Evolutionary conservation across 2,329 filamentous ascomycete genomes (phyloP).

Genomic region (Paracamarosporium sp.): DNA sequence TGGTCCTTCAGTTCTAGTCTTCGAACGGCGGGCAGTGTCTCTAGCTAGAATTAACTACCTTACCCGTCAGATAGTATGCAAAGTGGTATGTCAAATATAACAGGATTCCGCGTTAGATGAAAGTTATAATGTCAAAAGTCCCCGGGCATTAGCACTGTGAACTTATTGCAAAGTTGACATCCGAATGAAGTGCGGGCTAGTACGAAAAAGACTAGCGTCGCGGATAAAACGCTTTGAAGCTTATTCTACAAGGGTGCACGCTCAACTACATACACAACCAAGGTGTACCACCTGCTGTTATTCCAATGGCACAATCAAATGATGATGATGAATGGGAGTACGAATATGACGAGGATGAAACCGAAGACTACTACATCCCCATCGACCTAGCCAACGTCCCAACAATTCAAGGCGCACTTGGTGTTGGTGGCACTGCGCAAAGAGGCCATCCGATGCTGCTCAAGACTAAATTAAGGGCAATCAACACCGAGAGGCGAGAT

Average conservation of each 20-base stretch:
- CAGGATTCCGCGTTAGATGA: no score
- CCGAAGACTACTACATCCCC: constrained; percentile 66
- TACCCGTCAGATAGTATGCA: no score
- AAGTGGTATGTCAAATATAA: no score
- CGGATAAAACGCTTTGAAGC: neutral
- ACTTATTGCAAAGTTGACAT: no score
- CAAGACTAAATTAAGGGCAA: constrained; percentile 37
- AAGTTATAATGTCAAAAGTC: no score
- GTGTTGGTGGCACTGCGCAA: constrained; percentile 14
- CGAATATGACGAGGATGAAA: constrained; percentile 62
- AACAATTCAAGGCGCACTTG: constrained; percentile 18
- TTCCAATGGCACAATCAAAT: constrained; percentile 27
- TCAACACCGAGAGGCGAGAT: constrained; percentile 31
- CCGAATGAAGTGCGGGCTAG: neutral
- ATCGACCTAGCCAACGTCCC: constrained; percentile 61
- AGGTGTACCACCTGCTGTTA: neutral
- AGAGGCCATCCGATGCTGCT: constrained; percentile 32
- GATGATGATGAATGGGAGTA: constrained; percentile 65
- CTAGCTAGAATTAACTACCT: no score
- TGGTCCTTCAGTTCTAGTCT: no score
- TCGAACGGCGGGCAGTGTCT: no score
- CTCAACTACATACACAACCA: neutral
- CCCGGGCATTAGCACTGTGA: no score
- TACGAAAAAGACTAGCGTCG: neutral
- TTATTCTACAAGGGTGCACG: neutral